phyloP scores from a whole-genome alignment of 2,329 filamentous ascomycete species.

The Macroventuria anomochaeta region DNA sequence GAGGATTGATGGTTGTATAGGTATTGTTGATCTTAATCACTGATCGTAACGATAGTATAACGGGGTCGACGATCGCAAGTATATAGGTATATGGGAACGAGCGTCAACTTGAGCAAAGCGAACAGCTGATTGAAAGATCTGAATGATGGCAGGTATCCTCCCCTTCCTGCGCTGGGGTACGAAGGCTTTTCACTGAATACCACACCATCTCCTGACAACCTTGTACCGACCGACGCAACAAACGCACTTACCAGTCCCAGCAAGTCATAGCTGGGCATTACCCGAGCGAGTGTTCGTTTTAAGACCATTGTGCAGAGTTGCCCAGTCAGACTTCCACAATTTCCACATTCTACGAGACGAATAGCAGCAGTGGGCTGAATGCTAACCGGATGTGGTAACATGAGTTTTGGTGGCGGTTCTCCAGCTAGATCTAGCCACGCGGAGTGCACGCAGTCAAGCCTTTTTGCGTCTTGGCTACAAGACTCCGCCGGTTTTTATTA shows the following conservation, averaged over 20 bases:
- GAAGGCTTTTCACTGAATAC: slow-evolving; percentile 10
- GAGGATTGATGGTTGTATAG: background rate
- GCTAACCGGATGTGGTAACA: slow-evolving; percentile 14
- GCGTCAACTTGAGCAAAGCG: background rate
- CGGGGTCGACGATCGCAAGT: background rate
- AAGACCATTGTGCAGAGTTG: slow-evolving; percentile 1
- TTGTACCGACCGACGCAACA: background rate
- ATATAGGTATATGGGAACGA: background rate
- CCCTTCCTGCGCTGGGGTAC: background rate
- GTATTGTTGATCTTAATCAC: slow-evolving; percentile 1
- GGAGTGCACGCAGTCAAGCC: slow-evolving; percentile 6
- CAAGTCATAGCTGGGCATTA: slow-evolving; percentile 3
- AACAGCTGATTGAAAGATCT: background rate
- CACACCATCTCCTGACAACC: slow-evolving; percentile 8
- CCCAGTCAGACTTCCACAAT: slow-evolving; percentile 12
- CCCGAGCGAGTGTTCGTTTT: slow-evolving; percentile 1
- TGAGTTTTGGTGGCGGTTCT: slow-evolving; percentile 12
- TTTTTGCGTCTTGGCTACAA: slow-evolving; percentile 8
- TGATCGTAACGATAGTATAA: background rate
- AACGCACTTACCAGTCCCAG: slow-evolving; percentile 1
- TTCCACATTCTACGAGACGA: slow-evolving; percentile 6
- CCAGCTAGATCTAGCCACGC: slow-evolving; percentile 16
- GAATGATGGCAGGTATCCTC: background rate
- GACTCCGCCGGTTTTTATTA: background rate
- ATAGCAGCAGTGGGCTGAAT: background rate